phyloP scores from a whole-genome alignment of 1,284 basidiomycete genomes.

The Neolentinus lepideus region DNA sequence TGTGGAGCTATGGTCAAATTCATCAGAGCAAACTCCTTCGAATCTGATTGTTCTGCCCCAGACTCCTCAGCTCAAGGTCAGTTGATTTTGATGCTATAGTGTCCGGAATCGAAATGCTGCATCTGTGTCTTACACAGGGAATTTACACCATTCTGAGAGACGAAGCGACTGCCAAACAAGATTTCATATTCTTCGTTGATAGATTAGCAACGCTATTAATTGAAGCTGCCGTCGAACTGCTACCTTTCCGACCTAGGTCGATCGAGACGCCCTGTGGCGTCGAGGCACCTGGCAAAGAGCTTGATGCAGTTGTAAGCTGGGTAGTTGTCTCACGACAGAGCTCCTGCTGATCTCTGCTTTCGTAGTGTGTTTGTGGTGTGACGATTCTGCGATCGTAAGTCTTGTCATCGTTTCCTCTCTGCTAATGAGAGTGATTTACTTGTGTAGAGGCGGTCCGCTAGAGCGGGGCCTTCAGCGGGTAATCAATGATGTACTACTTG shows the following conservation, averaged over 20 bases:
- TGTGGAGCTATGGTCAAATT: constrained; percentile 4
- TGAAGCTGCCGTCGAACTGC: constrained; percentile 76
- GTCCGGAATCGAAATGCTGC: background rate
- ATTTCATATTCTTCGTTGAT: constrained; percentile 89
- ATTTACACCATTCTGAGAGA: constrained; percentile 86
- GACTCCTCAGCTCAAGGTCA: constrained; percentile 76
- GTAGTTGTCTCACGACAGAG: background rate
- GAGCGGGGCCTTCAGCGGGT: constrained; percentile 89
- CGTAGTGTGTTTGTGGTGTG: constrained; percentile 72
- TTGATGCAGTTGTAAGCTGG: constrained; percentile 44
- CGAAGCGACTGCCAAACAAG: constrained; percentile 60
- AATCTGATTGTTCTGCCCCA: constrained; percentile 70
- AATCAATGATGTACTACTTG: constrained; percentile 82
- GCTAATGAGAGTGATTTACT: background rate
- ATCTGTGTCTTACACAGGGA: constrained; percentile 41
- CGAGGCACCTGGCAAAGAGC: constrained; percentile 52
- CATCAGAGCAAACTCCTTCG: constrained; percentile 28
- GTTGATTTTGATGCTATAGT: constrained; percentile 8
- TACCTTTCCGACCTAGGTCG: constrained; percentile 63
- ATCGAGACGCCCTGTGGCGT: constrained; percentile 67
- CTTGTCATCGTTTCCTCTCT: background rate
- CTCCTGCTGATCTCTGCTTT: constrained; percentile 8
- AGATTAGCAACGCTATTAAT: constrained; percentile 80
- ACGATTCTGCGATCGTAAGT: constrained; percentile 76
- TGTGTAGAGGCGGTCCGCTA: constrained; percentile 73